Evolutionary conservation across 1,284 basidiomycete species (phyloP).

Genomic region (Leccinum pseudoinsigne): DNA sequence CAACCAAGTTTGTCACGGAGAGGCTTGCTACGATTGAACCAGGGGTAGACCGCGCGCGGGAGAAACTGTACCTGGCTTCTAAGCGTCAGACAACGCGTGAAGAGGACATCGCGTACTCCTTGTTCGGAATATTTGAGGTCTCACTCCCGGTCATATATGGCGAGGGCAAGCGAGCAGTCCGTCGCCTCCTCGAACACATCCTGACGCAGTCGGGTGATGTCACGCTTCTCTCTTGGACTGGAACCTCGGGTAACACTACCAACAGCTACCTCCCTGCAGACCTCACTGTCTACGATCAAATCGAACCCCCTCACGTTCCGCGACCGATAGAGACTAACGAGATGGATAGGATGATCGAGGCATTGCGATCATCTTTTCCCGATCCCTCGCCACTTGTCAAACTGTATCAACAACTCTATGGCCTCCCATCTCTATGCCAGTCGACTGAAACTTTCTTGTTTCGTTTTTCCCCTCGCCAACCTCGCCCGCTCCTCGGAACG

Average conservation of each 20-base stretch:
- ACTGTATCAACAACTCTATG: too few relatives aligned
- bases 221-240: neutral
- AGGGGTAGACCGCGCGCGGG: neutral
- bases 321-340: too few relatives aligned
- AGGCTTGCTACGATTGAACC: neutral
- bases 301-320: too few relatives aligned
- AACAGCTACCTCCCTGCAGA: too few relatives aligned
- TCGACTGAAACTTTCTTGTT: too few relatives aligned
- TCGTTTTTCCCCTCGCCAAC: too few relatives aligned
- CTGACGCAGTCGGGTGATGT: neutral
- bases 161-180: neutral
- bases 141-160: neutral
- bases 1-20: neutral
- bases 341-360: too few relatives aligned
- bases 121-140: neutral
- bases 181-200: neutral
- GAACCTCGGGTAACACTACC: neutral
- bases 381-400: too few relatives aligned
- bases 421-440: too few relatives aligned
- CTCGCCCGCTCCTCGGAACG: too few relatives aligned
- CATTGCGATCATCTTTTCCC: too few relatives aligned
- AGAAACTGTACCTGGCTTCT: neutral
- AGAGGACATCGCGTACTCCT: neutral
- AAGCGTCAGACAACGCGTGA: neutral
- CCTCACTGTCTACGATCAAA: too few relatives aligned